phyloP scores from a whole-genome alignment of 352 stramenopile genomes.

The Pythium phragmiticola region DNA sequence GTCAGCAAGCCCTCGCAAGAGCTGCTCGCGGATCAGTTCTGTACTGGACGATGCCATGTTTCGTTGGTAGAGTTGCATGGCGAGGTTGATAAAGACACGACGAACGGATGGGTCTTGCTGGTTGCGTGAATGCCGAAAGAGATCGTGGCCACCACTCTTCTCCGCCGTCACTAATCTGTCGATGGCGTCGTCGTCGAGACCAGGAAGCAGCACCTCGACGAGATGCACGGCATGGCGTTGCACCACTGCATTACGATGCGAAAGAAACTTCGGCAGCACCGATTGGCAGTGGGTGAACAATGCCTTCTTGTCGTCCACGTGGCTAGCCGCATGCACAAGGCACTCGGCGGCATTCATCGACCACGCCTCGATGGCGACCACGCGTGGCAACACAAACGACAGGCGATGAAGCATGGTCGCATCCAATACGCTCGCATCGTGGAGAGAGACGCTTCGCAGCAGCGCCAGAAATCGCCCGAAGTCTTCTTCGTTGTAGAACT shows the following conservation, averaged over 20 bases:
- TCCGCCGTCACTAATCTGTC: conserved; percentile 30
- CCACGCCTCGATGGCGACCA: conserved; percentile 58
- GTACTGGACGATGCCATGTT: conserved; percentile 6
- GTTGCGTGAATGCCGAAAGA: conserved; percentile 37
- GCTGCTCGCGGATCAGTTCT: conserved; percentile 30
- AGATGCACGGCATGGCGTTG: conserved; percentile 45
- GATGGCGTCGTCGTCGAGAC: conserved; percentile 30
- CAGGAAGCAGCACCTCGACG: conserved; percentile 38
- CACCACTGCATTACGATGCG: conserved; percentile 49
- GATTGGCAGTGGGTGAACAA: conserved; percentile 54
- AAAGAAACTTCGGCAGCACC: conserved; percentile 47
- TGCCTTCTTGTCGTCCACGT: conserved; percentile 32
- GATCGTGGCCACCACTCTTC: conserved; percentile 35
- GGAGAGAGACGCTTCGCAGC: conserved; percentile 59
- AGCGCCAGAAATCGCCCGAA: conserved; percentile 63
- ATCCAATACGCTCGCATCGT: conserved; percentile 56
- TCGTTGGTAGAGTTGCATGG: conserved; percentile 37
- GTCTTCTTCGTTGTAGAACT: conserved; percentile 63
- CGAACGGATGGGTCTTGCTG: conserved; percentile 43
- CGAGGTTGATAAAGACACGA: conserved; percentile 41
- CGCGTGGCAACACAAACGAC: conserved; percentile 61
- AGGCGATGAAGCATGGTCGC: conserved; percentile 71
- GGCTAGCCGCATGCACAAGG: conserved; percentile 43
- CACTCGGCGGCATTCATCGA: conserved; percentile 48
- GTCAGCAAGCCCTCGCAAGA: conserved; percentile 59